Evolutionary conservation across 2,329 filamentous ascomycete genomes (phyloP).

Genomic region (Tolypocladium paradoxum): DNA sequence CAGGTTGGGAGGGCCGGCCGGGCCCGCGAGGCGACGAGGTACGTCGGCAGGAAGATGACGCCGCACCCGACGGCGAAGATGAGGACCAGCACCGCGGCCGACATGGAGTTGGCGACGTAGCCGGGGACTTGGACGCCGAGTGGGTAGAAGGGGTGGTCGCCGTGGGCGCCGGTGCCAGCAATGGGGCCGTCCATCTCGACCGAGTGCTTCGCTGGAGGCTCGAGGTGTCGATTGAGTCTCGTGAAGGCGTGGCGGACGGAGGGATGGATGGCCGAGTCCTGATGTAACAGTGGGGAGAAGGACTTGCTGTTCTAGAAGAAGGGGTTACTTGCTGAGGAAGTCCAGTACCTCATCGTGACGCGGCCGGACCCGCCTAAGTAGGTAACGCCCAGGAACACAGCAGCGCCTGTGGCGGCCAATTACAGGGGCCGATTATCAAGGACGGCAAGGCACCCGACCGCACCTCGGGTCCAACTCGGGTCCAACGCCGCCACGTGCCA

Average conservation of each 20-base stretch:
- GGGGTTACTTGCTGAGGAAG: not conserved
- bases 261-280: not conserved
- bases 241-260: not conserved
- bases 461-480: too few relatives aligned
- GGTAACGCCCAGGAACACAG: too few relatives aligned
- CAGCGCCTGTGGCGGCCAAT: not conserved
- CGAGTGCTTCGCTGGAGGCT: not conserved
- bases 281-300: not conserved
- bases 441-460: not conserved
- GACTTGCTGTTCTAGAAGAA: not conserved
- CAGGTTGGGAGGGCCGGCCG: slow-evolving; percentile 39
- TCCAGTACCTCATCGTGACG: not conserved
- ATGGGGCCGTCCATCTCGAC: slow-evolving; percentile 2
- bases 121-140: slow-evolving; percentile 47
- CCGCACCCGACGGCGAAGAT: slow-evolving; percentile 47
- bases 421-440: not conserved
- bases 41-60: slow-evolving; percentile 46
- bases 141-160: slow-evolving; percentile 60
- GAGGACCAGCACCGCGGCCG: slow-evolving; percentile 45
- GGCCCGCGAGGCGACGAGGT: slow-evolving; percentile 37
- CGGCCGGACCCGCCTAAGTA: not conserved
- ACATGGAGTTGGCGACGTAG: slow-evolving; percentile 56
- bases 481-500: not conserved
- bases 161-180: not conserved
- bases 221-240: not conserved